phyloP scores from a whole-genome alignment of 2,329 filamentous ascomycete species.

The Neopestalotiopsis rosae region DNA sequence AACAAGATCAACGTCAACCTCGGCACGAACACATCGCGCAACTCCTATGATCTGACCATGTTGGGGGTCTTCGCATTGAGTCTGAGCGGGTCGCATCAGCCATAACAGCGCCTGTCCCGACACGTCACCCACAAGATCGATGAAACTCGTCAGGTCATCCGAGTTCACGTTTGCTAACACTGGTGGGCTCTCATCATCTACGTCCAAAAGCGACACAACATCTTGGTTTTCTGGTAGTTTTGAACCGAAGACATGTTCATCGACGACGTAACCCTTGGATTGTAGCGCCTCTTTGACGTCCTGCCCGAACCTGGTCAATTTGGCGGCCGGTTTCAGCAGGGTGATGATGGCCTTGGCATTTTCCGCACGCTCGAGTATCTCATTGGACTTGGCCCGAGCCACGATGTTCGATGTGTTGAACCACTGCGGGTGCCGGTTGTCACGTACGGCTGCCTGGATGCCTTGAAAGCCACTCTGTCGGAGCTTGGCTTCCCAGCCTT shows the following conservation, averaged over 20 bases:
- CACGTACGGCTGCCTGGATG: not conserved
- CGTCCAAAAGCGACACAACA: not conserved
- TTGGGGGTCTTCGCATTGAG: conserved; percentile 1
- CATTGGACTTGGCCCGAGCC: not conserved
- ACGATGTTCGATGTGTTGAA: conserved; percentile 1
- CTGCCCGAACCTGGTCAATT: conserved; percentile 3
- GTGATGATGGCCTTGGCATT: not conserved
- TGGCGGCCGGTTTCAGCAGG: not conserved
- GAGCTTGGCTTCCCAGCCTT: conserved; percentile 11
- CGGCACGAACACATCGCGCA: conserved; percentile 3
- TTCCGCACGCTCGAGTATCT: not conserved
- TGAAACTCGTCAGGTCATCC: not conserved
- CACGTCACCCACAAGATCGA: not conserved
- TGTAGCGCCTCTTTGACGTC: not conserved
- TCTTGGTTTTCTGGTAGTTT: conserved; percentile 5
- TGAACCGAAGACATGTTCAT: not conserved
- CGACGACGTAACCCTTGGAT: not conserved
- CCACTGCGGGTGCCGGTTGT: not conserved
- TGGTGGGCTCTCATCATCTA: not conserved
- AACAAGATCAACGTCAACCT: not conserved
- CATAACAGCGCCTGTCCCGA: conserved; percentile 4
- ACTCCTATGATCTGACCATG: conserved; percentile 1
- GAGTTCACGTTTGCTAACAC: not conserved
- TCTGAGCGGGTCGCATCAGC: not conserved
- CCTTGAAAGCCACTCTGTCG: conserved; percentile 15